Conservation (phyloP, 2,329 filamentous ascomycete genomes). For the Cadophora sp. region DNA sequence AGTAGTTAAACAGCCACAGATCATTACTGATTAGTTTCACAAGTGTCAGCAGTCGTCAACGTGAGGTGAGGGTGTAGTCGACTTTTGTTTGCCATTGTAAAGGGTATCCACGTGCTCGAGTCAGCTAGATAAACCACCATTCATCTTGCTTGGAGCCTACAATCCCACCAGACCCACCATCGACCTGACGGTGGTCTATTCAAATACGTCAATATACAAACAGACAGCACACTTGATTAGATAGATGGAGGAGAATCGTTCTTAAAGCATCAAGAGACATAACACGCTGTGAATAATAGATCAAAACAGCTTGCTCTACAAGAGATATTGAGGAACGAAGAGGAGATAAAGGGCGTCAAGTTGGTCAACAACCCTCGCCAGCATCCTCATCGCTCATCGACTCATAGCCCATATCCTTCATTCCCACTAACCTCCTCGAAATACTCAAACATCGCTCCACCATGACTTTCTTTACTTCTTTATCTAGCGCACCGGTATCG, state of each 20-base stretch:
- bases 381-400: conserved; percentile 56
- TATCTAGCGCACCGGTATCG: conserved; percentile 57
- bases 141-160: not conserved
- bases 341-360: conserved; percentile 9
- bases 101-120: not conserved
- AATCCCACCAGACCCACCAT: not conserved
- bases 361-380: conserved; percentile 40
- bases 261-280: not conserved
- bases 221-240: not conserved
- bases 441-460: conserved; percentile 62
- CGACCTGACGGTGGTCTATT: not conserved
- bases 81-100: not conserved
- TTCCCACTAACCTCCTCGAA: conserved; percentile 63
- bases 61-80: not conserved
- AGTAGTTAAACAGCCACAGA: not conserved
- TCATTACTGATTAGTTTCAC: not conserved
- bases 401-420: conserved; percentile 67
- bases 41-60: not conserved
- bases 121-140: not conserved
- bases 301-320: not conserved
- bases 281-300: not conserved
- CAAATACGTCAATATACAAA: not conserved
- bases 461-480: conserved; percentile 58
- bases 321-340: not conserved
- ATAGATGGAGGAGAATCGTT: conserved; percentile 6